phyloP scores from a whole-genome alignment of 1,284 basidiomycete species.

The Singerocomus rubriflavus region DNA sequence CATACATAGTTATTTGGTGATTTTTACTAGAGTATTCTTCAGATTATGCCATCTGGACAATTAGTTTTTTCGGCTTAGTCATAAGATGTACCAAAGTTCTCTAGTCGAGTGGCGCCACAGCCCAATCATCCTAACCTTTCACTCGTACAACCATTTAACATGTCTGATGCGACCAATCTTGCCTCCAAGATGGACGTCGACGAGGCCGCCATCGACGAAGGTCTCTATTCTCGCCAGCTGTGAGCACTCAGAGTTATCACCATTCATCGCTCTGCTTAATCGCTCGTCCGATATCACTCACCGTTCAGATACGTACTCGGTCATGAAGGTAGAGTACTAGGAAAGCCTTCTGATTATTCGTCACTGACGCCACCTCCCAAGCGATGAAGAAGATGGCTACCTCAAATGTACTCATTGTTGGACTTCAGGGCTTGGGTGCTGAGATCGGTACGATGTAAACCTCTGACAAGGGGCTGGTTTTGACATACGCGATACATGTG shows the following conservation, averaged over 20 bases:
- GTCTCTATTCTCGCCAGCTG: conserved; percentile 95
- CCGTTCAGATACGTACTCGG: conserved; percentile 85
- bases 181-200: conserved; percentile 76
- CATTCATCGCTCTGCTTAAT: conserved; percentile 14
- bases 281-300: conserved; percentile 22
- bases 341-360: neutral
- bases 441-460: conserved; percentile 76
- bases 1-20: too few species aligned
- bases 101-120: neutral
- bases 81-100: conserved; percentile 8
- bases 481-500: conserved; percentile 9
- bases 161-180: conserved; percentile 51
- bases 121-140: conserved; percentile 4
- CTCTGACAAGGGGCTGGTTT: conserved; percentile 5
- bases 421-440: conserved; percentile 90
- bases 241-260: conserved; percentile 44
- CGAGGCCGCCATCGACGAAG: conserved; percentile 84
- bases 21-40: too few species aligned
- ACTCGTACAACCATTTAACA: conserved; percentile 25
- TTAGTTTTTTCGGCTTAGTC: conserved; percentile 26
- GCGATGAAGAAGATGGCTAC: conserved; percentile 99
- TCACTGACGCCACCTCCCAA: conserved; percentile 31
- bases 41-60: too few species aligned
- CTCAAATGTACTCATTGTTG: conserved; percentile 94
- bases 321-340: conserved; percentile 72